Evolutionary conservation across 2,329 filamentous ascomycete species (phyloP), one percentile per base, ranked within the genome.

Genomic region (Didymella exigua): DNA sequence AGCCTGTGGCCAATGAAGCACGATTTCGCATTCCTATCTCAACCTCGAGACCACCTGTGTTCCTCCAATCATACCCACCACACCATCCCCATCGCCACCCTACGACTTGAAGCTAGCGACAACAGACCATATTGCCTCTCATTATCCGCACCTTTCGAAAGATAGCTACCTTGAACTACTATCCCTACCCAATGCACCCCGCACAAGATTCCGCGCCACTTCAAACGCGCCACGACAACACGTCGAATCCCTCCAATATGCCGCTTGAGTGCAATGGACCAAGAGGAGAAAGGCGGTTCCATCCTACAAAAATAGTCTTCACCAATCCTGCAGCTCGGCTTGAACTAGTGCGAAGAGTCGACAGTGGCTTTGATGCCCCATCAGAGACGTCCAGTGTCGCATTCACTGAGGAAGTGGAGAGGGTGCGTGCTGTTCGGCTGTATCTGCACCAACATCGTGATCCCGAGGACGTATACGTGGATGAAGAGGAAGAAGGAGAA

Each of bases 391-490:
- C 49, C 5, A 52, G 49, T 21, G 11, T 52, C 27, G 47, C 49
- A 7, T 47, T 53, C 14, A 53, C 42, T 2, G 34, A 46, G 2
- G 49, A 53, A 23, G 49, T 53, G n/a, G 43, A 46, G 42, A 33
- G 29, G 11, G 6, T 26, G 9, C 24, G 30, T 11, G 34, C 24
- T 16, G 16, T 30, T 6, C 14, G 16, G 19, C 24, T 45, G 23
- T 45, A 31, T 24, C 26, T 51, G 30, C 38, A 23, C 4, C 30
- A 23, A 30, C 9, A 37, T 9, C 4, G n/a, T n/a, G 30, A n/a
- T 6, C 4, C 10, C 8, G 38, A 33, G 9, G 7, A 3, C 11
- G 38, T 42, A 26, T 9, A 11, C 23, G 27, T 14, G 16, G 33
- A 24, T 14, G 24, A 37, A 19, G 33, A 24, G 3, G 44, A 42